Evolutionary conservation across 208 protist genomes (phyloP).

Genomic region (Dictyostelium gargantuum): DNA sequence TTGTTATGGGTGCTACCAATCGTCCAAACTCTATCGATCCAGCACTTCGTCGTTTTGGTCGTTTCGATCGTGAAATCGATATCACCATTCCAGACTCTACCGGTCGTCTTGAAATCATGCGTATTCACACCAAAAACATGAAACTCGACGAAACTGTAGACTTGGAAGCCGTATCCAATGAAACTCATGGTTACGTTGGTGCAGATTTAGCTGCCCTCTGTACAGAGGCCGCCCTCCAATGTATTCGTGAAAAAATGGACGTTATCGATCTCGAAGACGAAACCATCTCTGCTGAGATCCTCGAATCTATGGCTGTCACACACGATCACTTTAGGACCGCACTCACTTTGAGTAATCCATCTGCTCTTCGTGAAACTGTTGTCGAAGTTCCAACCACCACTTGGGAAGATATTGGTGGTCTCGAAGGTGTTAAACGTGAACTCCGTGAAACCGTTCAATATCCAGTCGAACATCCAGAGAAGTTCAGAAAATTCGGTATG

Average conservation of each 20-base stretch:
- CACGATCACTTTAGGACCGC: slow-evolving; percentile 99
- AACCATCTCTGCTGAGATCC: slow-evolving; percentile 97
- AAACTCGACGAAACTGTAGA: slow-evolving; percentile 98
- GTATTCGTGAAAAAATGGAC: slow-evolving; percentile 99
- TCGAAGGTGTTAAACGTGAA: slow-evolving; percentile 98
- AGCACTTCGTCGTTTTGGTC: slow-evolving; percentile 99
- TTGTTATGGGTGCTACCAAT: slow-evolving; percentile 99
- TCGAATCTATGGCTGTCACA: slow-evolving; percentile 98
- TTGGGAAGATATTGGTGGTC: slow-evolving; percentile 99
- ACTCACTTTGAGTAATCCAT: slow-evolving; percentile 96
- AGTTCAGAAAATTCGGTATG: slow-evolving; percentile 99
- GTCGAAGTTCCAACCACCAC: slow-evolving; percentile 99
- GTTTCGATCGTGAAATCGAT: slow-evolving; percentile 99
- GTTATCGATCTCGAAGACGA: slow-evolving; percentile 99
- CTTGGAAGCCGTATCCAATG: slow-evolving; percentile 91
- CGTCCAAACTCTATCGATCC: slow-evolving; percentile 99
- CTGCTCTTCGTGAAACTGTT: slow-evolving; percentile 98
- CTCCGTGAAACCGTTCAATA: slow-evolving; percentile 94
- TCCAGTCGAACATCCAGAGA: slow-evolving; percentile 99
- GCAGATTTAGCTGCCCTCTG: slow-evolving; percentile 99
- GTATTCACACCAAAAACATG: slow-evolving; percentile 99
- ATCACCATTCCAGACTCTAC: slow-evolving; percentile 99
- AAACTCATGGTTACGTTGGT: slow-evolving; percentile 99
- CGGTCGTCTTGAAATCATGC: slow-evolving; percentile 98
- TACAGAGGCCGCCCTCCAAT: slow-evolving; percentile 99